Evolutionary conservation across 495 filamentous ascomycete genomes (phyloP).

Genomic region (Xeromyces bisporus): DNA sequence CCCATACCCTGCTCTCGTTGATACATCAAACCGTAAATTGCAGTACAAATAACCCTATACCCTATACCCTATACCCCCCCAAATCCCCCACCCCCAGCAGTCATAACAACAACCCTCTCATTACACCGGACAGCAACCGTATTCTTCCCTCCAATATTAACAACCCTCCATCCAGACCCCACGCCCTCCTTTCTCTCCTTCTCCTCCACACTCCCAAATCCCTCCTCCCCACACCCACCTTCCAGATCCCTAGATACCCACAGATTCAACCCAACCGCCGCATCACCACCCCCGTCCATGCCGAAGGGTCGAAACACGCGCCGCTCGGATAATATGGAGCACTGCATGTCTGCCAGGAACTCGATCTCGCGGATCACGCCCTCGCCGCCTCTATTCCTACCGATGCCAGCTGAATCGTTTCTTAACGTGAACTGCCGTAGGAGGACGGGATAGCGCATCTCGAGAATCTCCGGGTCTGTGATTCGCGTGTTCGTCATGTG

Average conservation of each 20-base stretch:
- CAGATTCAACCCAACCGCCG: slow-evolving; percentile 61
- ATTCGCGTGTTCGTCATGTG: slow-evolving; percentile 99
- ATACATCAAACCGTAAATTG: too few relatives aligned
- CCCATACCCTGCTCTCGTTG: too few relatives aligned
- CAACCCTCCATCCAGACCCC: slow-evolving; percentile 51
- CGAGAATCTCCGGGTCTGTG: slow-evolving; percentile 91
- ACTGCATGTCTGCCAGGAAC: slow-evolving; percentile 76
- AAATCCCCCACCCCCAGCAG: slow-evolving; percentile 38
- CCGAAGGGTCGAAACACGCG: slow-evolving; percentile 82
- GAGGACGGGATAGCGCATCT: slow-evolving; percentile 79
- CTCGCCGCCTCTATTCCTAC: slow-evolving; percentile 68
- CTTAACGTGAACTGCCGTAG: slow-evolving; percentile 72
- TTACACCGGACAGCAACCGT: slow-evolving; percentile 72
- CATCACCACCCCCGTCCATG: slow-evolving; percentile 71
- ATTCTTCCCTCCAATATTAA: slow-evolving; percentile 89
- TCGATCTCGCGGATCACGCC: slow-evolving; percentile 91
- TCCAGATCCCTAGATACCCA: slow-evolving; percentile 55
- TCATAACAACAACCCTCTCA: slow-evolving; percentile 67
- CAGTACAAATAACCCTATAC: too few relatives aligned
- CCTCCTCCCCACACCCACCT: too few relatives aligned
- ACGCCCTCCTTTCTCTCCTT: too few relatives aligned
- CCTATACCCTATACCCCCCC: too few relatives aligned
- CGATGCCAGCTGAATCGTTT: slow-evolving; percentile 45
- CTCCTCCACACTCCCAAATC: too few relatives aligned
- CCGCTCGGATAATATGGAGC: slow-evolving; percentile 75